phyloP scores from a whole-genome alignment of 1,284 basidiomycete species.

The Wallemia hederae region DNA sequence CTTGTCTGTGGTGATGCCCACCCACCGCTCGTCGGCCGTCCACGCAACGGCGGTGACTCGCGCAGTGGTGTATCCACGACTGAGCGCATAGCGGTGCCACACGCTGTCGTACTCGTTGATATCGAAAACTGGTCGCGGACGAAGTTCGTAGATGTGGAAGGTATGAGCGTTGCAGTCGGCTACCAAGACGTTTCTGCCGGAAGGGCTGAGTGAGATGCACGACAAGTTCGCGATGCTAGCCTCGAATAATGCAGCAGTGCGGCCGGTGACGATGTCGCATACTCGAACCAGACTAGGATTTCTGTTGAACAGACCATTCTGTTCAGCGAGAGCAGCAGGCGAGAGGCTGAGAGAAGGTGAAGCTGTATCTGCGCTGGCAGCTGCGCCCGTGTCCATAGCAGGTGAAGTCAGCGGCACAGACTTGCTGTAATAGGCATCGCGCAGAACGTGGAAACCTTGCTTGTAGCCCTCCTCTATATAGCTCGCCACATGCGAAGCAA shows the following conservation, averaged over 20 bases:
- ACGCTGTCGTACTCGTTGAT: not conserved
- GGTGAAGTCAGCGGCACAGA: not conserved
- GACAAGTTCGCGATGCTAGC: not conserved
- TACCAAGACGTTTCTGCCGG: not conserved
- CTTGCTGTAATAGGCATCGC: not conserved
- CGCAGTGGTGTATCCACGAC: not conserved
- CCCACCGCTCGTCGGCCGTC: not conserved
- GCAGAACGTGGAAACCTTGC: not conserved
- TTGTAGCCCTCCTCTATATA: not conserved
- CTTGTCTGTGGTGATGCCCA: not conserved
- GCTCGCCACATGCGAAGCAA: not conserved
- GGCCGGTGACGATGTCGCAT: not conserved
- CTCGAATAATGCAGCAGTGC: not conserved
- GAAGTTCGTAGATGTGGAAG: not conserved
- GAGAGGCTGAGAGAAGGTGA: not conserved
- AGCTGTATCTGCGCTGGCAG: too few species aligned
- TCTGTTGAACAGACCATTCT: not conserved
- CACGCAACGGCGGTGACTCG: not conserved
- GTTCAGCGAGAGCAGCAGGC: not conserved
- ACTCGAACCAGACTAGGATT: not conserved
- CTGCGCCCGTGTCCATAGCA: not conserved
- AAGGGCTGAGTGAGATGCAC: not conserved
- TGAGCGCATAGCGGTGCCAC: slow-evolving; percentile 1
- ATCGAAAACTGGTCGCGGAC: not conserved
- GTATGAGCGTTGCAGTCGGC: not conserved